A percentile compares a stretch with the other conserved stretches of the same genome.
Conservation (phyloP, 495 filamentous ascomycete species). For the Penicillium steckii region DNA sequence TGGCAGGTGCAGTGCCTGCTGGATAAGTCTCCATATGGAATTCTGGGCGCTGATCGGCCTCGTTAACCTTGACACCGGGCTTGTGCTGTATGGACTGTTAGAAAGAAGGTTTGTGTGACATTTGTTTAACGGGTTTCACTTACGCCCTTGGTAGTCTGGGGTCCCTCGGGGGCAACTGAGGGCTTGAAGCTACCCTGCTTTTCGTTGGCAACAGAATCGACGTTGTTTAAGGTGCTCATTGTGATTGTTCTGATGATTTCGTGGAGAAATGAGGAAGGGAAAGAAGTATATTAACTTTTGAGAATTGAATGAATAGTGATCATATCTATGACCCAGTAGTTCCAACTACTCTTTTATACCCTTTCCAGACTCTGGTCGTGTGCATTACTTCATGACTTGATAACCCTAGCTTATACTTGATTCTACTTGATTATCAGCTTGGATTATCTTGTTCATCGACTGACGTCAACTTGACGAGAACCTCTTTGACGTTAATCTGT, state of each 20-base stretch:
- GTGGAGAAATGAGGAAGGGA: neutral
- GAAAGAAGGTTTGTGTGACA: neutral
- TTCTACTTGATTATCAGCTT: too few relatives aligned
- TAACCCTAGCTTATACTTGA: neutral
- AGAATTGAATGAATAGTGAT: neutral
- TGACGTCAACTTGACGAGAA: neutral
- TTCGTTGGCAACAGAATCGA: constrained; percentile 47
- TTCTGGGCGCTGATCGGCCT: constrained; percentile 59
- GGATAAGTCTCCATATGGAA: constrained; percentile 61
- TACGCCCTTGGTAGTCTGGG: constrained; percentile 56
- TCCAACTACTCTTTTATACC: neutral
- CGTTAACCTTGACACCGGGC: constrained; percentile 57
- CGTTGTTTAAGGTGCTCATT: constrained; percentile 56
- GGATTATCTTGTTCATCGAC: neutral
- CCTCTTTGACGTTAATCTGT: neutral
- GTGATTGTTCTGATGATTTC: constrained; percentile 14
- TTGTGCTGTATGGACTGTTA: constrained; percentile 55
- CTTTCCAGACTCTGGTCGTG: neutral
- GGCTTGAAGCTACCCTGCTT: constrained; percentile 30
- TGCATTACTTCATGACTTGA: neutral
- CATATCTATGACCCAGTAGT: neutral
- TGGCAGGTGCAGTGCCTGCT: constrained; percentile 62
- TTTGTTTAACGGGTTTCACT: constrained; percentile 10
- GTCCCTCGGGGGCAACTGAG: constrained; percentile 48
- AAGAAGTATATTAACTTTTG: neutral